phyloP scores from a whole-genome alignment of 2,329 filamentous ascomycete genomes.

The Diaporthe batatas region DNA sequence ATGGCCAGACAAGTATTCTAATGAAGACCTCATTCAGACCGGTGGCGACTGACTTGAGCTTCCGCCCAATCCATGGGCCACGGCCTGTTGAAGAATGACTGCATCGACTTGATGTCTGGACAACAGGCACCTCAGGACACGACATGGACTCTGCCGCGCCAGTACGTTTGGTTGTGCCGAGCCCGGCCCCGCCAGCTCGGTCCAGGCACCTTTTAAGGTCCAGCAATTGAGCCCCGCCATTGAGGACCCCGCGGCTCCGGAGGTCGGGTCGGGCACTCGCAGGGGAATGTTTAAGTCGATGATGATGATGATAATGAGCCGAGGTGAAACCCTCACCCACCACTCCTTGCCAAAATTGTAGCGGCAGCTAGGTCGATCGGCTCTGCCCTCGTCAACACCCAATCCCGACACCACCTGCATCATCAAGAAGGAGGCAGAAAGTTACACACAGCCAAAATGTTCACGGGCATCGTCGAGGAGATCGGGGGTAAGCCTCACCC shows the following conservation, averaged over 20 bases:
- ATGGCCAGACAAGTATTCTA: background rate
- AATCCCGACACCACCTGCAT: background rate
- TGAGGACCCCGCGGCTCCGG: conserved; percentile 15
- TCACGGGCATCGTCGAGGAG: conserved; percentile 93
- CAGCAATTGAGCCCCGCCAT: conserved; percentile 20
- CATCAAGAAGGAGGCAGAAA: background rate
- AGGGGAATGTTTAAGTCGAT: conserved; percentile 15
- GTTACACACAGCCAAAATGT: conserved; percentile 71
- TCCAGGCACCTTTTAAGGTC: background rate
- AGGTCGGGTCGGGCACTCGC: background rate
- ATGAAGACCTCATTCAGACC: background rate
- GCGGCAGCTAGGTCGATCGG: background rate
- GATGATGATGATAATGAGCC: conserved; percentile 10
- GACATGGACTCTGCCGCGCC: background rate
- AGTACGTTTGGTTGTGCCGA: conserved; percentile 14
- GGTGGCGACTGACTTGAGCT: background rate
- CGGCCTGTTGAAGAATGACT: background rate
- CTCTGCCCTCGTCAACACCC: background rate
- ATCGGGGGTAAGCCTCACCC: conserved; percentile 80
- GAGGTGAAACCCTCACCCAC: background rate
- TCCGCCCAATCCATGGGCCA: background rate
- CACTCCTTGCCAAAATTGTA: background rate
- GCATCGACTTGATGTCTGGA: background rate
- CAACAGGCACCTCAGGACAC: background rate
- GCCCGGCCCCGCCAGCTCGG: conserved; percentile 15